Evolutionary conservation across 805 yeast species (phyloP).

Genomic region (Metschnikowia lachancei): DNA sequence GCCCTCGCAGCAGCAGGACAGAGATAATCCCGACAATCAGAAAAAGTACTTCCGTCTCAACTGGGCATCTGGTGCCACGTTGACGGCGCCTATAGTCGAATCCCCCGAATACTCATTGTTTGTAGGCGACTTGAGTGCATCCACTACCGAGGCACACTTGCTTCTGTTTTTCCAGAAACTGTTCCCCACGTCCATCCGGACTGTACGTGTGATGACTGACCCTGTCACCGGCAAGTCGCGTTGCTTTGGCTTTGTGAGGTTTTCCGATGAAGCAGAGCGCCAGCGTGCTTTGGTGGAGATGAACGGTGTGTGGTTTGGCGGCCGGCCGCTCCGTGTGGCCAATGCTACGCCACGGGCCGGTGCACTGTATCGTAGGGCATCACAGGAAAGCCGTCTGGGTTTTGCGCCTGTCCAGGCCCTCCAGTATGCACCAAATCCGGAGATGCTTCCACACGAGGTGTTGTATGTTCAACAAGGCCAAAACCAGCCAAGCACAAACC

Average conservation of each 20-base stretch:
- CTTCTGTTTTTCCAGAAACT: constrained; percentile 67
- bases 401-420: too few species aligned
- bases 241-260: constrained; percentile 79
- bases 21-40: constrained; percentile 44
- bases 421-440: not conserved
- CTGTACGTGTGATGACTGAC: constrained; percentile 84
- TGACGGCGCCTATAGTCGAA: constrained; percentile 65
- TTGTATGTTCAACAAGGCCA: too few species aligned
- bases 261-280: constrained; percentile 67
- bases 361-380: constrained; percentile 8
- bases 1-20: constrained; percentile 41
- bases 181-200: constrained; percentile 62
- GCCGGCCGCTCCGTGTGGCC: constrained; percentile 73
- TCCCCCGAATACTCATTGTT: constrained; percentile 75
- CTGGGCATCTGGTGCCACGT: constrained; percentile 84
- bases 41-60: constrained; percentile 69
- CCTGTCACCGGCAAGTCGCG: constrained; percentile 75
- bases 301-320: constrained; percentile 81
- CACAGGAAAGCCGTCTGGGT: too few species aligned
- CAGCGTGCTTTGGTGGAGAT: constrained; percentile 65
- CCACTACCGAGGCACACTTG: constrained; percentile 77
- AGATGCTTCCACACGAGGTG: constrained; percentile 5
- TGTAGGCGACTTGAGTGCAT: constrained; percentile 80
- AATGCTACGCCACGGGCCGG: constrained; percentile 68
- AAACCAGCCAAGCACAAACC: too few species aligned